Conservation (phyloP, 768 basidiomycete genomes). For the Boletus pseudopeckii region DNA sequence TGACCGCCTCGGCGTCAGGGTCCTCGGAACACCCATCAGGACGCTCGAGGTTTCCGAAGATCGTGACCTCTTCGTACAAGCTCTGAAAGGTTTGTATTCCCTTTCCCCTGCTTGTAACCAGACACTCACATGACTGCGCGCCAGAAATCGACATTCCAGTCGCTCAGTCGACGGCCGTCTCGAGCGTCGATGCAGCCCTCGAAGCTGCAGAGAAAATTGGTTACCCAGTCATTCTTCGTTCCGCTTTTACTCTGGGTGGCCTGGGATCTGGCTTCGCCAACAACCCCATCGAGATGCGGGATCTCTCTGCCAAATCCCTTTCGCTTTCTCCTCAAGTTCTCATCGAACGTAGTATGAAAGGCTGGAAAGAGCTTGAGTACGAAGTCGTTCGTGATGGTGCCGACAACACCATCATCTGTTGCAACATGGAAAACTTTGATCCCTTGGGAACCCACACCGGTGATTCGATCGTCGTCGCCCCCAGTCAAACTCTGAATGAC, state of each 20-base stretch:
- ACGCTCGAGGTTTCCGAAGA: conserved; percentile 98
- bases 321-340: conserved; percentile 92
- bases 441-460: conserved; percentile 98
- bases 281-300: conserved; percentile 89
- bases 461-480: conserved; percentile 98
- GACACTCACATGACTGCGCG: conserved; percentile 4
- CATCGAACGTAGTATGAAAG: conserved; percentile 97
- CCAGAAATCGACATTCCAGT: conserved; percentile 97
- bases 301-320: conserved; percentile 88
- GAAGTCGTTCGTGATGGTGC: conserved; percentile 98
- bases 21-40: conserved; percentile 91
- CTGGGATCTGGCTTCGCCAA: conserved; percentile 98
- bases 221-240: conserved; percentile 95
- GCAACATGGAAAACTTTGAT: conserved; percentile 99
- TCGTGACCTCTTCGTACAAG: conserved; percentile 92
- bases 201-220: conserved; percentile 88
- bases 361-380: conserved; percentile 99
- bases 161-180: conserved; percentile 94
- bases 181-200: conserved; percentile 90
- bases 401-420: conserved; percentile 99
- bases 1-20: conserved; percentile 87
- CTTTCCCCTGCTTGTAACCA: neutral
- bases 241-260: conserved; percentile 96
- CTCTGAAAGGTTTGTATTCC: conserved; percentile 74
- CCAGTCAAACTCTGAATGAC: conserved; percentile 95